These are phyloP conservation scores for Sporothrix pallida DNA, from an alignment of 2,329 filamentous ascomycete species.

Conservation along the genomic window DNA sequence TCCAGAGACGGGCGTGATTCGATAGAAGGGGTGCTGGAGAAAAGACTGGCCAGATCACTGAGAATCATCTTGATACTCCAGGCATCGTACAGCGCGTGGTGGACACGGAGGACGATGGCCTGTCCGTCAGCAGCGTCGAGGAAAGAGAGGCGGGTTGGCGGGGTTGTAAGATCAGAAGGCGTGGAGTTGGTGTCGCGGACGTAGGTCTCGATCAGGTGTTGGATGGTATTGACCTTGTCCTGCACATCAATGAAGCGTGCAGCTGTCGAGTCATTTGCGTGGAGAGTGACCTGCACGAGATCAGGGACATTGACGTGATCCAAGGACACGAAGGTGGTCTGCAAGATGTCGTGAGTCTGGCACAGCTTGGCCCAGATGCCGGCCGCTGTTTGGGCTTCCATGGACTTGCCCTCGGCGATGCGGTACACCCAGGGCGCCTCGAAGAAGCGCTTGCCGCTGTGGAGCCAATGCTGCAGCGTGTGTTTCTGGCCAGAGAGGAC, in stretches of 20 bases:
- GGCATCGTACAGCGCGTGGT: slow-evolving; percentile 41
- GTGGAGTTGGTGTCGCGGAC: not conserved
- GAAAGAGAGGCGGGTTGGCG: slow-evolving; percentile 37
- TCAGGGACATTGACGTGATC: not conserved
- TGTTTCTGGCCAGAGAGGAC: slow-evolving; percentile 39
- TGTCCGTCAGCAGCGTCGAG: slow-evolving; percentile 38
- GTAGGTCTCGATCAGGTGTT: not conserved
- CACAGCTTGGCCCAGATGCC: not conserved
- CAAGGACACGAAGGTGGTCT: not conserved
- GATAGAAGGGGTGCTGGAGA: not conserved
- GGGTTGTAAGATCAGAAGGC: slow-evolving; percentile 30
- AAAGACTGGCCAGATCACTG: slow-evolving; percentile 35
- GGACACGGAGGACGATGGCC: slow-evolving; percentile 39
- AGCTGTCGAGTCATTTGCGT: not conserved
- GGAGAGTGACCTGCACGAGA: not conserved
- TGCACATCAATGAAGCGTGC: not conserved
- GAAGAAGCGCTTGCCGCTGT: slow-evolving; percentile 41
- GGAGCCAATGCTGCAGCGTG: slow-evolving; percentile 39
- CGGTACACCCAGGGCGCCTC: slow-evolving; percentile 42
- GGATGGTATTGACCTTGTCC: not conserved
- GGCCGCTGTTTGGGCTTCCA: slow-evolving; percentile 31
- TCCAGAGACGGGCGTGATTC: not conserved
- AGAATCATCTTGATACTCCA: slow-evolving; percentile 42
- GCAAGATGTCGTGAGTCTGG: slow-evolving; percentile 8
- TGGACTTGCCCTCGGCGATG: slow-evolving; percentile 27